Evolutionary conservation across 169 alveolate species (phyloP), one percentile per base, ranked within the genome.

Genomic region (Cryptosporidium muris): DNA sequence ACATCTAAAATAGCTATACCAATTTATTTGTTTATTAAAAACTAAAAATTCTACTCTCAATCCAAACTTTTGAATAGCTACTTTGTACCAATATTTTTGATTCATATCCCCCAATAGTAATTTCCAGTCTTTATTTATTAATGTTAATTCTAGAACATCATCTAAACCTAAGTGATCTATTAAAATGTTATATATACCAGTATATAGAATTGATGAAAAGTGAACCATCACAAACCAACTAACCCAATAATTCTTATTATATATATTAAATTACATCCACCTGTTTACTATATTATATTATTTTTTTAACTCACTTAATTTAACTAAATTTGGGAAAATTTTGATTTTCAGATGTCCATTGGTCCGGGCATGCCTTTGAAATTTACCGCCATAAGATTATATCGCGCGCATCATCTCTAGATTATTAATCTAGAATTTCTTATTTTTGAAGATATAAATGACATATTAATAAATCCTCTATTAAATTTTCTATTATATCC

Each of bases 361-460:
- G 54, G 82, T 67, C 82, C 82, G 82, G 82, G 82, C 82, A 53
- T 67, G 82, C 82, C 82, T 37, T 56, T 8, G 9, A 1, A 0
- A 1, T 0, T 16, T 36, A 66, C 66, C 82, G 82, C 82, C 58
- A 6, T 25, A 25, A 25, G n/a, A 66, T 66, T 65, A 65, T 56
- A 2, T 2, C 25, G 12, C 38, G 65, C 65, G 37, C 52, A 64
- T 64, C 11, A 12, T 11, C n/a, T 42, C 16, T 7, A 47, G 3
- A 5, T 38, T 43, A 14, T 14, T 42, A 2, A 7, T 42, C 25
- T 25, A 25, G 25, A 25, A 25, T 25, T 25, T 25, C 25, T 25
- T 25, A 25, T 25, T 25, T 25, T 25, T 25, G 25, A 25, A 25
- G 25, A 25, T 25, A 25, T 25, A 25, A 25, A 25, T 25, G 0